phyloP scores from a whole-genome alignment of 202 grass and related monocot species.

The Carex sylvatica region DNA sequence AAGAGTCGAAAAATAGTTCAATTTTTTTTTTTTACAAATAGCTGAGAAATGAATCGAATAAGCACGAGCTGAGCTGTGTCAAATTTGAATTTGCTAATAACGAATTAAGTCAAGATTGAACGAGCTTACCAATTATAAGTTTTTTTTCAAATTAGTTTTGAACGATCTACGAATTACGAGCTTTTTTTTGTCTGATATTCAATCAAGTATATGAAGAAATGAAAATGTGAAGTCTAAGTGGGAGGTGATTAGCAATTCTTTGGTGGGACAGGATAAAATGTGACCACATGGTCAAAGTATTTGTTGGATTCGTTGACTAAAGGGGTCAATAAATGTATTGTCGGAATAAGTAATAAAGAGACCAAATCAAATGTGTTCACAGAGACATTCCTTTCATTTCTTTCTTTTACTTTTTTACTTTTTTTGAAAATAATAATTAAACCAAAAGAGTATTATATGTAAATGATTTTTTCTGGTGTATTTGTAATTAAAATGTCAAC shows the following conservation, averaged over 20 bases:
- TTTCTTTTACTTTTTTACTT: neutral
- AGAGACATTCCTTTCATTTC: neutral
- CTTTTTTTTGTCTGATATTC: no score
- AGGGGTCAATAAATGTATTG: neutral
- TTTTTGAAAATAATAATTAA: neutral
- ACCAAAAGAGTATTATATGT: neutral
- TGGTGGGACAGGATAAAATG: neutral
- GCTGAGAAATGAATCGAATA: no score
- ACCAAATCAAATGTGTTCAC: constrained; percentile 4
- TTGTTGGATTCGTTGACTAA: neutral
- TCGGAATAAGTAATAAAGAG: neutral
- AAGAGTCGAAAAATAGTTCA: no score
- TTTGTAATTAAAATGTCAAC: neutral
- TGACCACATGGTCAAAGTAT: neutral
- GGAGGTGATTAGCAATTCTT: neutral
- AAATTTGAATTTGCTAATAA: no score
- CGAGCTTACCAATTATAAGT: no score
- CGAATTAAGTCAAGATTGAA: no score
- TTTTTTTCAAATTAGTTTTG: no score
- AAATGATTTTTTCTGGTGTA: neutral
- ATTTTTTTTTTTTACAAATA: no score
- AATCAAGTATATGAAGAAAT: no score
- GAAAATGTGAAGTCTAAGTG: neutral
- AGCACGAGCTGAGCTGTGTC: no score
- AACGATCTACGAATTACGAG: no score